Evolutionary conservation across 768 basidiomycete genomes (phyloP).

Genomic region (Butyriboletus loyo): DNA sequence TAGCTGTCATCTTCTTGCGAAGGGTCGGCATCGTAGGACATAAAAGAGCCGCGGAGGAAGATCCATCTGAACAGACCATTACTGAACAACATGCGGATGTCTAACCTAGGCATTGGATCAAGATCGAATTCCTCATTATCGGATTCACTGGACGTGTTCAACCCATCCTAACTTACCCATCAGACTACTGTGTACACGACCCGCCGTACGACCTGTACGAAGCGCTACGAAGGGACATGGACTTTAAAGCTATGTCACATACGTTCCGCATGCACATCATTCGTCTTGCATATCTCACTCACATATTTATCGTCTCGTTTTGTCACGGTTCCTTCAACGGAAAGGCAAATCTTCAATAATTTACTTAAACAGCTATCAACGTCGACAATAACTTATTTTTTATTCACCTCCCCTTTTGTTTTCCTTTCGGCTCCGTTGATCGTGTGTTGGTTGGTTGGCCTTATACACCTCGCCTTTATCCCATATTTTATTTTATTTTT

Average conservation of each 20-base stretch:
- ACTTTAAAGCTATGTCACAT: neutral
- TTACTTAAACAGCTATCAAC: neutral
- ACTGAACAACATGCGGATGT: constrained; percentile 2
- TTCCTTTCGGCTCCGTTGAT: neutral
- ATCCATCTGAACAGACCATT: constrained; percentile 24
- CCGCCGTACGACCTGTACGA: constrained; percentile 3
- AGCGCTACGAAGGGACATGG: neutral
- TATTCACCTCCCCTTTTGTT: too few relatives aligned
- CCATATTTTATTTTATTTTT: neutral
- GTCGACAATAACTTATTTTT: neutral
- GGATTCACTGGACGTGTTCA: neutral
- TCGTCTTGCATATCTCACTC: neutral
- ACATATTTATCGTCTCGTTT: too few relatives aligned
- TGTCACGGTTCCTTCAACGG: too few relatives aligned
- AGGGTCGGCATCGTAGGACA: constrained; percentile 42
- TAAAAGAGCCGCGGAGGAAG: neutral
- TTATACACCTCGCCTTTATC: neutral
- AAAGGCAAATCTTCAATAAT: neutral
- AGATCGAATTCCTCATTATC: neutral
- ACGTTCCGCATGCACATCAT: neutral
- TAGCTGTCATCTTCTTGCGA: constrained; percentile 38
- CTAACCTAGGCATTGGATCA: constrained; percentile 5
- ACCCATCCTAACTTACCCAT: neutral
- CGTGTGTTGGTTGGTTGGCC: neutral
- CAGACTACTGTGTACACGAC: constrained; percentile 1